Evolutionary conservation across 139 green algal species (phyloP), one percentile per base, ranked within the genome.

Genomic region (Yamagishiella unicocca): DNA sequence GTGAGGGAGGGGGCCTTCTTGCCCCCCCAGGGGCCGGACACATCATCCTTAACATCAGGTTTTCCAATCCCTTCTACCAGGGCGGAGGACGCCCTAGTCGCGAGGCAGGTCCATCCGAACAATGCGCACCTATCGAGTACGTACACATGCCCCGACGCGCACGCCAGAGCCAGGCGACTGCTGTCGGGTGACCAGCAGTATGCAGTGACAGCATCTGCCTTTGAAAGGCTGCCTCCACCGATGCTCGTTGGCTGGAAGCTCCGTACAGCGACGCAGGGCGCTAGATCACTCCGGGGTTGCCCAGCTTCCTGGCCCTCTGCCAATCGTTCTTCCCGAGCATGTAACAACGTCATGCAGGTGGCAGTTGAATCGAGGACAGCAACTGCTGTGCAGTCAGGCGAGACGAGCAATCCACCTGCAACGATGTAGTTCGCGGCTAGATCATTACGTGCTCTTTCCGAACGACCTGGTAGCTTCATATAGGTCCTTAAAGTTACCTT

Each of bases 91-190:
- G 21, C 21, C 55, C n/a, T 66, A 5, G 29, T 58, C 17, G 50
- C 50, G 12, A 12, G 50, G 50, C 50, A 58, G 50, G 50, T 58
- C 50, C 12, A 58, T 17, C 12, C 17, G 50, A 17, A 58, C 50
- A 42, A 9, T 35, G 2, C 64, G 19, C 45, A 87, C 82, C 82
- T 87, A 67, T 87, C 67, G 10, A 87, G 50, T 3, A 87, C 43
- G 37, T 87, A 87, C 22, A 87, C 35, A 35, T 81, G 50, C 0
- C 82, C 82, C 8, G 82, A 87, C 24, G 2, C 24, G 25, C 67
- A 81, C 0, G 82, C 82, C 27, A 87, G 2, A 24, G 82, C 82
- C 10, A 87, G 67, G 21, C 82, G 66, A 14, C 35, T 62, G 35
- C 82, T 31, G 21, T 87, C 82, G 1, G 27, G 8, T 3, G 67